Evolutionary conservation across 2,329 filamentous ascomycete genomes (phyloP).

Genomic region (Sordariomycetes sp.): DNA sequence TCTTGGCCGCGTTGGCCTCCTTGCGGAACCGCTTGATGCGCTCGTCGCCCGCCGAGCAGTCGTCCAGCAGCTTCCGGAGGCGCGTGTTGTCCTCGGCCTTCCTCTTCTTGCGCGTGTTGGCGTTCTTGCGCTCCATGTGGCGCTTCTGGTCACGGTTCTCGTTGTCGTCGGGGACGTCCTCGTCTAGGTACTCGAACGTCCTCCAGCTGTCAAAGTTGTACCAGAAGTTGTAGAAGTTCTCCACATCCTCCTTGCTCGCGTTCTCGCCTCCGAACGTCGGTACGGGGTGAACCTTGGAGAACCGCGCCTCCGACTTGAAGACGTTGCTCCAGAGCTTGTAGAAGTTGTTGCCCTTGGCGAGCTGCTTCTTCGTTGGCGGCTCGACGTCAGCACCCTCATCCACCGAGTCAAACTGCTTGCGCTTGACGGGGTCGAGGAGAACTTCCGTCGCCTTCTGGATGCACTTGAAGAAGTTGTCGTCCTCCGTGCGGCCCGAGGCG

Average conservation of each 20-base stretch:
- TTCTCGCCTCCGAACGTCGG: slow-evolving; percentile 78
- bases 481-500: slow-evolving; percentile 73
- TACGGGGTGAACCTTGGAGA: slow-evolving; percentile 85
- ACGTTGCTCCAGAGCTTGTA: slow-evolving; percentile 90
- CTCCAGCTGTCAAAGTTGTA: slow-evolving; percentile 99
- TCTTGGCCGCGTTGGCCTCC: slow-evolving; percentile 85
- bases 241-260: slow-evolving; percentile 78
- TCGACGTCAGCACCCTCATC: slow-evolving; percentile 90
- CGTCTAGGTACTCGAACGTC: slow-evolving; percentile 94
- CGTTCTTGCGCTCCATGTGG: slow-evolving; percentile 96
- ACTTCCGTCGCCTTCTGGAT: slow-evolving; percentile 97
- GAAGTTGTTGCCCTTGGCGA: slow-evolving; percentile 76
- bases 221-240: slow-evolving; percentile 98
- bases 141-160: slow-evolving; percentile 99
- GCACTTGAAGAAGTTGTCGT: slow-evolving; percentile 99
- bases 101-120: slow-evolving; percentile 96
- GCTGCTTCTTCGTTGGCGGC: slow-evolving; percentile 84
- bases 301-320: slow-evolving; percentile 86
- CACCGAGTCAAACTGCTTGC: slow-evolving; percentile 92
- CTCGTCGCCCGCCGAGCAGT: slow-evolving; percentile 74
- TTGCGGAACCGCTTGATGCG: slow-evolving; percentile 97
- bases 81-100: slow-evolving; percentile 96
- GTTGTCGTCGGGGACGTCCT: slow-evolving; percentile 97
- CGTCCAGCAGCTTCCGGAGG: slow-evolving; percentile 81
- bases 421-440: slow-evolving; percentile 81